Evolutionary conservation across 1,139 yeast species (phyloP).

Genomic region (Taphrina pruni): DNA sequence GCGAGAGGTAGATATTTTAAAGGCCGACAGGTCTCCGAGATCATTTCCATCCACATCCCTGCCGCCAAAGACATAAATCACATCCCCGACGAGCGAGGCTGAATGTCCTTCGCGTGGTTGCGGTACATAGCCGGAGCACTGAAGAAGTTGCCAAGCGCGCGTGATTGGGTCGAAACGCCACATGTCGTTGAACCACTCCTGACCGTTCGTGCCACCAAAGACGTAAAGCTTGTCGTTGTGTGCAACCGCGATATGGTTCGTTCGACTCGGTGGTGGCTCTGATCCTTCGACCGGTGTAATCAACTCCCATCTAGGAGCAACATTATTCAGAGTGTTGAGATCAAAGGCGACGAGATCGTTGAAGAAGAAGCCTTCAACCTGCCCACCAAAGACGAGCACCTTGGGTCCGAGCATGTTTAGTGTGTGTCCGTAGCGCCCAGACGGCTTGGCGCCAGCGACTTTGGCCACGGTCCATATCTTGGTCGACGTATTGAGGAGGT

Average conservation of each 20-base stretch:
- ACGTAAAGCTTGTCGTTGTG: slow-evolving; percentile 79
- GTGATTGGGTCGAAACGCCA: slow-evolving; percentile 78
- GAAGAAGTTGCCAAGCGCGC: slow-evolving; percentile 66
- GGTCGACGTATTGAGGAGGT: slow-evolving; percentile 81
- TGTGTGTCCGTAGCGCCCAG: slow-evolving; percentile 94
- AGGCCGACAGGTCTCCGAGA: slow-evolving; percentile 71
- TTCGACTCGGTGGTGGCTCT: slow-evolving; percentile 79
- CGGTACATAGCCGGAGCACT: slow-evolving; percentile 68
- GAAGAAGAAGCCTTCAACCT: slow-evolving; percentile 83
- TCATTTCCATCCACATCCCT: slow-evolving; percentile 77
- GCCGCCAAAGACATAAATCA: slow-evolving; percentile 89
- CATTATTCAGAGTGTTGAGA: slow-evolving; percentile 67
- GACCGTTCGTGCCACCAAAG: slow-evolving; percentile 91
- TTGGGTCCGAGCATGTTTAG: slow-evolving; percentile 71
- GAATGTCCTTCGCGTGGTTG: slow-evolving; percentile 93
- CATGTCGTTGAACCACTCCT: slow-evolving; percentile 73
- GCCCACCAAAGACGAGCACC: slow-evolving; percentile 92
- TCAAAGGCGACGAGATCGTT: slow-evolving; percentile 87
- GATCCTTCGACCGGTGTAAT: slow-evolving; percentile 62
- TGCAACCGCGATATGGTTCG: slow-evolving; percentile 88
- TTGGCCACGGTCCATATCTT: slow-evolving; percentile 46
- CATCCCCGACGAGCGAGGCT: slow-evolving; percentile 76
- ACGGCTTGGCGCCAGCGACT: slow-evolving; percentile 72
- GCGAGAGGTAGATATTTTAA: slow-evolving; percentile 71
- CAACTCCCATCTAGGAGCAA: slow-evolving; percentile 82